Evolutionary conservation across 805 yeast genomes (phyloP), one percentile per base, ranked within the genome.

Genomic region (Saccharomycopsis fodiens): DNA sequence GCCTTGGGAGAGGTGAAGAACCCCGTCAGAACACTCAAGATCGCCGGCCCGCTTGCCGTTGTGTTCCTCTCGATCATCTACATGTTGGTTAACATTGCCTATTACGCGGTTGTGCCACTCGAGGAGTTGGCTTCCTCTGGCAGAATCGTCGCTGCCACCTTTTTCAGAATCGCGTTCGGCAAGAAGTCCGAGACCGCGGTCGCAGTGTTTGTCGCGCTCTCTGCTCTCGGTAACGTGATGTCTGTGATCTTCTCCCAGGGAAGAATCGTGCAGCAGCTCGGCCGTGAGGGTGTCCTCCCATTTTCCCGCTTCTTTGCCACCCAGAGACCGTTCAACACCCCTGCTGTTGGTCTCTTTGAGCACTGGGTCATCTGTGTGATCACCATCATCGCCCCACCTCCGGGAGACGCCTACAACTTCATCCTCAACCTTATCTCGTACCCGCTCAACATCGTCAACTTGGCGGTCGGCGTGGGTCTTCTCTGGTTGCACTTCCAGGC

Each of bases 371-470:
- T 85, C 15, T 83, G 89, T 66, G 63, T 82, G 35, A 69, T 85
- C 43, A 79, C 87, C 41, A 76, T 86, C 50, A 58, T 84, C 39
- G 93, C 91, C 3, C 85, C 86, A 35, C 91, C 93, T 16, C 85
- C 89, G 21, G 94, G 93, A 47, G 94, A 85, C 59, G 94, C 94
- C 40, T 85, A 84, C 67, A 82, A 83, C 62, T 82, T 86, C 60
- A 77, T 85, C 54, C 61, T 83, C 62, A 85, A 86, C 63, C 70
- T 86, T 67, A 81, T 84, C 55, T 79, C 91, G 2, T 85, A 85
- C 61, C 91, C 95, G 41, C 73, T 80, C 66, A 82, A 85, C 57
- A 80, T 85, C 42, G 82, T 85, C 56, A 82, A 85, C 60, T 66
- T 79, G 25, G 68, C 70, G 37, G 78, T 85, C 34, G 79, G 83